Evolutionary conservation across 1,284 basidiomycete species (phyloP), one percentile per base, ranked within the genome.

Genomic region (Mycosarcoma maydis): DNA sequence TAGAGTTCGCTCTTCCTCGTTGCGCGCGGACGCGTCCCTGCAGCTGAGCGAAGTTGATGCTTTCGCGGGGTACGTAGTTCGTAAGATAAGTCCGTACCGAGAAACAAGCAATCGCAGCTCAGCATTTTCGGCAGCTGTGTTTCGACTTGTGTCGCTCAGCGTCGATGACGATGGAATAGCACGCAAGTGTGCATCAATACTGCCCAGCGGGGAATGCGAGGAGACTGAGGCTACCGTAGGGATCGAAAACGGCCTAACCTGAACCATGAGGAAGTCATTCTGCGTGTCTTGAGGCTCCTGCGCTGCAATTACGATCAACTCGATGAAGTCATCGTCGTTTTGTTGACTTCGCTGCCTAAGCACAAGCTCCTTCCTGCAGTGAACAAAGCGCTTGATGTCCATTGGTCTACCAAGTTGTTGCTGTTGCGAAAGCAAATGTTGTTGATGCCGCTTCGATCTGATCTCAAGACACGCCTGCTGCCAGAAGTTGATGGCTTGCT

Each of bases 41-140:
- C 30, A 23, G 6, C 10, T 16, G 10, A 3, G 9, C 2, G 17
- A 17, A 19, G 3, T 47, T 1, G n/a, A n/a, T n/a, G 5, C 6
- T 13, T 29, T 22, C 7, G 24, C 2, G 11, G 53, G 33, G 9
- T 24, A 38, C 4, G 46, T 22, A 4, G 44, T 30, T 2, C 46
- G 38, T 6, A 65, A 42, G 14, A 65, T 42, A 7, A 65, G 55
- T 14, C 61, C 61, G 26, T 44, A 46, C 16, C 61, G 41, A 19
- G 61, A 65, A 1, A 65, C 61, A 9, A 65, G 46, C 3, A 65
- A 37, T 24, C 55, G 44, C 20, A 56, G 20, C 38, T 51, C 46
- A 22, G 29, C 43, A 13, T 16, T 39, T 7, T 24, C 30, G 17
- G 4, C 7, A 2, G 7, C 33, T 3, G 14, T 17, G 20, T 22